Evolutionary conservation across 2,329 filamentous ascomycete species (phyloP).

Genomic region (Sclerotiophoma versabilis): DNA sequence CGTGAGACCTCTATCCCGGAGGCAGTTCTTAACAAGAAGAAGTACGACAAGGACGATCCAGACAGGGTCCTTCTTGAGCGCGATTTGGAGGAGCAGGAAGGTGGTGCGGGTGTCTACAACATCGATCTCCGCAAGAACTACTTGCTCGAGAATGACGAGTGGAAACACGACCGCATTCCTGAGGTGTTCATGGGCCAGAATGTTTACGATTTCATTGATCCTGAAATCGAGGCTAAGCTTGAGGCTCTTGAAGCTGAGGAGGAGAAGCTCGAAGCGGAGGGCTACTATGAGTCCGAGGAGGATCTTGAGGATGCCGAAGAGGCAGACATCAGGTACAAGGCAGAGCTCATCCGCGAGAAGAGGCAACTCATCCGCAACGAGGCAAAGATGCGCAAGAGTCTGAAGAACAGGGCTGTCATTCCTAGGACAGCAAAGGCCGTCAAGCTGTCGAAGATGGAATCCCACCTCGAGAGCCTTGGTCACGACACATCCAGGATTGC

Average conservation of each 20-base stretch:
- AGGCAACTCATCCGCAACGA: conserved; percentile 91
- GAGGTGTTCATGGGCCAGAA: conserved; percentile 96
- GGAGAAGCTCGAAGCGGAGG: conserved; percentile 87
- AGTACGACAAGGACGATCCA: conserved; percentile 91
- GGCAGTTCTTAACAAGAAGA: conserved; percentile 78
- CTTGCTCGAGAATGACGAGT: conserved; percentile 83
- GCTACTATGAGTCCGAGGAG: conserved; percentile 81
- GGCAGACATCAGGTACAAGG: conserved; percentile 87
- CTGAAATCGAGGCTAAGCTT: conserved; percentile 93
- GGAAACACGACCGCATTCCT: conserved; percentile 96
- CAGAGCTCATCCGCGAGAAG: conserved; percentile 95
- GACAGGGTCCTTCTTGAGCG: conserved; percentile 80
- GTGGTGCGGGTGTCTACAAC: conserved; percentile 94
- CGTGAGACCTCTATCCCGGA: conserved; percentile 90
- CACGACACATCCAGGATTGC: conserved; percentile 80
- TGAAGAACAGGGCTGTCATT: conserved; percentile 96
- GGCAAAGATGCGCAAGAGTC: conserved; percentile 89
- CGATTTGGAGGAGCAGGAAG: conserved; percentile 89
- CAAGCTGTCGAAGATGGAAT: conserved; percentile 85
- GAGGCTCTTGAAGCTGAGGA: conserved; percentile 93
- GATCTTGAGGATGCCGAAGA: conserved; percentile 88
- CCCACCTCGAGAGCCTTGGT: conserved; percentile 82
- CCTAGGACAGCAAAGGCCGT: conserved; percentile 83
- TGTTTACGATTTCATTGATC: conserved; percentile 95
- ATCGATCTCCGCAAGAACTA: conserved; percentile 90